Conservation (phyloP, 805 yeast species). For the Pichia insulana region DNA sequence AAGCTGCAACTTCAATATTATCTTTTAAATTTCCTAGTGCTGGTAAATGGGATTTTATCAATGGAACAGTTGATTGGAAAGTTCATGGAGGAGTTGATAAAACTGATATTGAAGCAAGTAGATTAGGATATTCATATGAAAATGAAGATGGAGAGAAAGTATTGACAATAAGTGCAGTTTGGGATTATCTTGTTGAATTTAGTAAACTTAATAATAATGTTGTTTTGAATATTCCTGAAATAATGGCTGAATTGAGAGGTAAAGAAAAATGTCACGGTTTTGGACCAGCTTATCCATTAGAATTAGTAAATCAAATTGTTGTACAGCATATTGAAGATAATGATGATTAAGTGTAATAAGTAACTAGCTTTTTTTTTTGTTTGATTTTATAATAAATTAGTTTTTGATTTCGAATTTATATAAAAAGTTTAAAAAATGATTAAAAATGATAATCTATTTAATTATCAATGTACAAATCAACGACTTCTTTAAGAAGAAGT, state of each 20-base stretch:
- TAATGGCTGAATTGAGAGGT: slow-evolving; percentile 56
- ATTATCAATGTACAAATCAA: slow-evolving; percentile 7
- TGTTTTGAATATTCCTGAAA: slow-evolving; percentile 45
- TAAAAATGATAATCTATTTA: slow-evolving; percentile 15
- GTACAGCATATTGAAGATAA: slow-evolving; percentile 10
- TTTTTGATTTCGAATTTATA: background rate
- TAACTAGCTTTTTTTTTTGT: background rate
- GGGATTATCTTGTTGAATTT: slow-evolving; percentile 62
- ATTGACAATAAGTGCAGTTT: slow-evolving; percentile 67
- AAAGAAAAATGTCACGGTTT: slow-evolving; percentile 69
- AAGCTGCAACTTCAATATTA: background rate
- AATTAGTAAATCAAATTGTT: slow-evolving; percentile 33
- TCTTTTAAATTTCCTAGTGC: slow-evolving; percentile 20
- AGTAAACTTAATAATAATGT: slow-evolving; percentile 39
- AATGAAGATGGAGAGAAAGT: slow-evolving; percentile 33
- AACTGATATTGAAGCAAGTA: slow-evolving; percentile 11
- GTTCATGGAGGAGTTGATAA: slow-evolving; percentile 5
- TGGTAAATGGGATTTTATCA: slow-evolving; percentile 17
- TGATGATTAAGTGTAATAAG: background rate
- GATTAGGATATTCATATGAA: slow-evolving; percentile 15
- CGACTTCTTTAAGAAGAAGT: slow-evolving; percentile 38
- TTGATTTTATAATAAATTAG: background rate
- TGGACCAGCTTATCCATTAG: slow-evolving; percentile 60
- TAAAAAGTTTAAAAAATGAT: background rate
- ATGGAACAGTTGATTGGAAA: slow-evolving; percentile 15